Evolutionary conservation across 2,329 filamentous ascomycete genomes (phyloP), one percentile per base, ranked within the genome.

Genomic region (Fusarium sp.): DNA sequence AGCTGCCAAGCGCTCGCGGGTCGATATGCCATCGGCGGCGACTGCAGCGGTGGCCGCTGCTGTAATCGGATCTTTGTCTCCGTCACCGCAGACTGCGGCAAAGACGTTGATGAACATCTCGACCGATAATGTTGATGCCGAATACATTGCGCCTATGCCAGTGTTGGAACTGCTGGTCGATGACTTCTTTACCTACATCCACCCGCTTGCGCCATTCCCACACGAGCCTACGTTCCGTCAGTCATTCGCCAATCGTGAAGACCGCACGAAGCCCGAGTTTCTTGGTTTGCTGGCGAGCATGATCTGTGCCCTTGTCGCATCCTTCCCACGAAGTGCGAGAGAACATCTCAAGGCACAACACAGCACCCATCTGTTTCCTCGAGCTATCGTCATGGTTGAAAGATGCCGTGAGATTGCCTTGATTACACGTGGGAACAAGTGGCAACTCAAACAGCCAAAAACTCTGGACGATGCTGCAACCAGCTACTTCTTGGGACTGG

Each of bases 131-230:
- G 79, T 82, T 20, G 88, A 90, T 67, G 89, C 91, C 54, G 93
- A 95, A 79, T 85, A 89, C 5, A 94, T 95, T 70, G 93, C 92
- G 45, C 91, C 93, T 0, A 86, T 92, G 81, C 88, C 89, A 13
- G 90, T 92, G 17, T 84, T 95, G 59, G 88, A 92, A 76, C 86
- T 92, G 5, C 85, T 95, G 22, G 89, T 95, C 65, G 92, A 95
- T 80, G 93, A 95, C 83, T 95, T 94, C 86, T 95, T 95, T 82
- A 94, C 91, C 24, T 94, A 94, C 80, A 92, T 95, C 60, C 92
- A 95, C 76, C 93, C 93, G 3, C 86, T 95, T 14, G 90, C 89
- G 66, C 93, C 93, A 0, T 95, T 95, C 65, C 93, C 93, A 0
- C 93, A 95, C 80, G 92, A 95, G 79, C 92, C 92, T 1, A 93